Base-by-base conservation (phyloP, 306 rosid genomes). In the Elaeagnus macrophylla region DNA sequence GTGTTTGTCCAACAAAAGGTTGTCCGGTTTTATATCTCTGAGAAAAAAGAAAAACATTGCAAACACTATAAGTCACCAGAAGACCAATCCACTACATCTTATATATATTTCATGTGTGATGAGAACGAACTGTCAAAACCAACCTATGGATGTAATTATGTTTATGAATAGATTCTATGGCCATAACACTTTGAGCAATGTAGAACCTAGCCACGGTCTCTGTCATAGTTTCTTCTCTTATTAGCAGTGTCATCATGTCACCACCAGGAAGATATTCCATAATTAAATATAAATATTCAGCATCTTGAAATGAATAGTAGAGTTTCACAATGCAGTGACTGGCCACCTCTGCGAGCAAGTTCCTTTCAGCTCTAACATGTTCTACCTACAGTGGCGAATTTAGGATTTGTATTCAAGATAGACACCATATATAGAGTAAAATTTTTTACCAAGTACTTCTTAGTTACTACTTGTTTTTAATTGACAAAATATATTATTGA, bases 211-310 rank as follows among this genome's bases (percentile, higher is more conserved):
- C 81, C 66, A 86, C 87, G 67, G 56, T 64, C 75, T 91, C 97
- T 67, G 82, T 72, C 71, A 91, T 76, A 59, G 94, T 91, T 64
- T 86, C 96, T 80, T 87, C 97, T 73, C 97, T 86, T 75, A 91
- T 91, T 67, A 91, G 78, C 63, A 91, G 77, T 65, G 96, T 91
- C 97, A 91, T 91, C 75, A 91, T 56, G 78, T 91, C 97, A 67
- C 97, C 97, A 47, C 97, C 97, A 53, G 97, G 97, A 8, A 91
- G 89, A 75, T 91, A 91, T 79, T 91, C 97, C 97, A 91, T 91
- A 12, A 91, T 86, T 69, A 91, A 76, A 73, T 91, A 91, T 71
- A 91, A 79, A 66, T 78, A 84, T 46, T 91, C 97, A 44, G 88
- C 75, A 59, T 91, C 97, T 76, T 91, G 97, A 73, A 91, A 91